Conservation (phyloP, 2,329 filamentous ascomycete species). For the Cadophora malorum region DNA sequence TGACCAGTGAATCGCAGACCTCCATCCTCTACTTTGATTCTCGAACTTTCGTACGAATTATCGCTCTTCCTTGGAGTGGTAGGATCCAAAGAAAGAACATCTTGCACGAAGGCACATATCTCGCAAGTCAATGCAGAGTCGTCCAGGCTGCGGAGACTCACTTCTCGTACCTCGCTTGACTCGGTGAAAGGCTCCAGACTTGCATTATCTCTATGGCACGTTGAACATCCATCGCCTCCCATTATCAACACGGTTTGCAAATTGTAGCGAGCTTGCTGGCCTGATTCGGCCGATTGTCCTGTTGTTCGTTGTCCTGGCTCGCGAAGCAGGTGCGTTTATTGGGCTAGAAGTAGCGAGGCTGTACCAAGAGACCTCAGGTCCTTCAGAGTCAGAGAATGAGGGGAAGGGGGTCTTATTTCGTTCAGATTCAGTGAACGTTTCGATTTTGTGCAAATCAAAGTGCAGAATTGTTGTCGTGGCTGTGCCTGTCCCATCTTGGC, state of each 20-base stretch:
- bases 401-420: too few relatives aligned
- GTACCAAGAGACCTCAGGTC: too few relatives aligned
- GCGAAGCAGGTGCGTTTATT: not conserved
- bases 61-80: conserved; percentile 5
- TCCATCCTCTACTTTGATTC: conserved; percentile 14
- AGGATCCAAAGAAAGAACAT: conserved; percentile 5
- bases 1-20: conserved; percentile 25
- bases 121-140: conserved; percentile 9
- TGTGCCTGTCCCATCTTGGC: not conserved
- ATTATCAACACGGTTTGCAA: not conserved
- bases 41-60: conserved; percentile 13
- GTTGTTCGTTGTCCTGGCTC: not conserved
- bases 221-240: not conserved
- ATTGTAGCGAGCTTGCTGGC: not conserved
- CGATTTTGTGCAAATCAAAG: not conserved
- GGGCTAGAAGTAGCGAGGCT: too few relatives aligned
- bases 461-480: not conserved
- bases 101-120: conserved; percentile 20
- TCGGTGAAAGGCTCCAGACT: not conserved
- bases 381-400: too few relatives aligned
- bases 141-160: conserved; percentile 20
- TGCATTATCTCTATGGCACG: not conserved
- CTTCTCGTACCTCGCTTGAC: conserved; percentile 6
- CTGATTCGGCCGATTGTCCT: too few relatives aligned
- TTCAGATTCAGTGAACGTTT: too few relatives aligned